These are phyloP conservation scores for Hanseniaspora pseudoguilliermondii DNA, from an alignment of 805 yeast species.

Conservation along the genomic window DNA sequence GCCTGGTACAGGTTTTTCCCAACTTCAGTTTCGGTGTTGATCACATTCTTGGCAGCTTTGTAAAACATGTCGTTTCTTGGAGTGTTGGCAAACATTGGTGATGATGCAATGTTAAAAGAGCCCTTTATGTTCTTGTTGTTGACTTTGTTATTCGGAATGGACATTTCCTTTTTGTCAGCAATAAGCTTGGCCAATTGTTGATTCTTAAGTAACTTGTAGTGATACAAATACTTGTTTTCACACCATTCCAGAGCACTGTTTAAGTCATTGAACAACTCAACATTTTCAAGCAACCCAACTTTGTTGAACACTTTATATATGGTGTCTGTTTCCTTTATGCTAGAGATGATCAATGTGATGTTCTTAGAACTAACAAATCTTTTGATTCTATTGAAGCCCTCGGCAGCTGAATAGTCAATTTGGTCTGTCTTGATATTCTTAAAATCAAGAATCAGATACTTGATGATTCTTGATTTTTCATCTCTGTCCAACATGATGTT, in stretches of 20 bases:
- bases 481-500: slow-evolving; percentile 50
- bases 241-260: slow-evolving; percentile 93
- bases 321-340: slow-evolving; percentile 54
- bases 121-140: background rate
- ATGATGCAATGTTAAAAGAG: background rate
- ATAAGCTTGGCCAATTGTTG: slow-evolving; percentile 9
- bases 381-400: slow-evolving; percentile 79
- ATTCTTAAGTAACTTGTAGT: slow-evolving; percentile 28
- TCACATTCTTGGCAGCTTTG: slow-evolving; percentile 30
- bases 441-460: slow-evolving; percentile 74
- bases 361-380: slow-evolving; percentile 58
- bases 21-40: slow-evolving; percentile 23
- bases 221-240: slow-evolving; percentile 67
- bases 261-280: slow-evolving; percentile 56
- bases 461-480: slow-evolving; percentile 42
- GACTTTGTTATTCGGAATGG: background rate
- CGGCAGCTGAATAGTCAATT: slow-evolving; percentile 91
- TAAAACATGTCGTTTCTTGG: slow-evolving; percentile 33
- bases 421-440: slow-evolving; percentile 55
- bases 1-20: slow-evolving; percentile 18
- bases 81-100: slow-evolving; percentile 18
- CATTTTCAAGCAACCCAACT: slow-evolving; percentile 62
- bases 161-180: background rate
- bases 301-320: slow-evolving; percentile 64
- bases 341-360: slow-evolving; percentile 64